Base-by-base conservation (phyloP, 495 filamentous ascomycete genomes). In the Penicillium silybi region DNA sequence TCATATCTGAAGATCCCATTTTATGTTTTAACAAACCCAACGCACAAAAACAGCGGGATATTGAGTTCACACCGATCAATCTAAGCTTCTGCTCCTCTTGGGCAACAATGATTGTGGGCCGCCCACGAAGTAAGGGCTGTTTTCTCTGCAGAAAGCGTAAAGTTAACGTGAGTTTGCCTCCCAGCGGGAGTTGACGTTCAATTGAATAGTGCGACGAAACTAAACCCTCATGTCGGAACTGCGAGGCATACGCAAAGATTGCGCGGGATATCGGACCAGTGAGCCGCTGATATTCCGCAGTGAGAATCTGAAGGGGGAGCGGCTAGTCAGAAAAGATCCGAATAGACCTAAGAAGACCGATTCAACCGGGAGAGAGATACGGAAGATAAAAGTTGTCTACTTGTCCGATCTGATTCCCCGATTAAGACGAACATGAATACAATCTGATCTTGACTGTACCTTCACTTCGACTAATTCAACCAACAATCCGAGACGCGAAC, bases 181-280 rank as follows among this genome's bases (percentile, higher is more conserved):
- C 13, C 35, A 1, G 35, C 4, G 2, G 34, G 10, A 6, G 35
- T 17, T 19, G 41, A 43, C 41, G 7, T 29, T 29, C 18, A n/a
- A 15, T n/a, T n/a, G n/a, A n/a, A 19, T 16, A 52, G 42, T 46
- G 42, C 17, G 53, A 60, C n/a, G n/a, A n/a, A 38, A 34, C 42
- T n/a, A 47, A 43, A 35, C 57, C 52, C 10, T 26, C 43, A 7
- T 56, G 53, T 44, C 35, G 49, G 15, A 60, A 53, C n/a, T 60
- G 57, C 41, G 49, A 41, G 16, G 41, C 48, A 22, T 59, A 60
- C 20, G 52, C 53, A 15, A 52, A 46, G 16, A 38, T 32, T 56
- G 48, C 18, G 53, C 57, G 4, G 57, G 57, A 25, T 56, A 56
- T 32, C 38, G 42, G 6, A 46, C 39, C 6, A 46, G 20, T 10